Conservation (phyloP, 768 basidiomycete species). For the Pholiota molesta region DNA sequence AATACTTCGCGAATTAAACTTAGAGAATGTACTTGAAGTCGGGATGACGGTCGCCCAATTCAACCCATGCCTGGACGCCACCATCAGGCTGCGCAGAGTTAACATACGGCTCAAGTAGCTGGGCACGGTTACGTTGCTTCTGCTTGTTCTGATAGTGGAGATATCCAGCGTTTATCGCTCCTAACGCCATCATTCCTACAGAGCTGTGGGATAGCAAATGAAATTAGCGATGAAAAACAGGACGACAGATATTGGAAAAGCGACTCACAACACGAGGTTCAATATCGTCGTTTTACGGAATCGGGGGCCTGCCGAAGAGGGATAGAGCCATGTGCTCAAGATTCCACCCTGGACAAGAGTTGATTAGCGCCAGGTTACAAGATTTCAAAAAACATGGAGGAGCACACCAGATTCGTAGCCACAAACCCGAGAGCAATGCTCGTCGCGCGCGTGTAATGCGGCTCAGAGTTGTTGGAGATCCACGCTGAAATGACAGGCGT, state of each 20-base stretch:
- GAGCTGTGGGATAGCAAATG: constrained; percentile 20
- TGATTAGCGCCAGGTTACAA: constrained; percentile 6
- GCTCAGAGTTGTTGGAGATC: constrained; percentile 42
- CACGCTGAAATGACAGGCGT: constrained; percentile 35
- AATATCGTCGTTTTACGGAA: constrained; percentile 40
- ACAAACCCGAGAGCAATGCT: constrained; percentile 38
- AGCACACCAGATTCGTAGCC: constrained; percentile 36
- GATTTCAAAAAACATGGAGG: not conserved
- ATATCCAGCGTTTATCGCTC: constrained; percentile 23
- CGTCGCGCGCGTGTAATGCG: constrained; percentile 37
- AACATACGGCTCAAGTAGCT: constrained; percentile 19
- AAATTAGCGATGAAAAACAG: not conserved
- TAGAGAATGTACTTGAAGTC: constrained; percentile 27
- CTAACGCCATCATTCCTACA: constrained; percentile 25
- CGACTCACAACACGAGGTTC: constrained; percentile 38
- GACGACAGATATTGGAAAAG: not conserved
- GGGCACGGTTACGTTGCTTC: constrained; percentile 29
- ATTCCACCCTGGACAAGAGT: constrained; percentile 38
- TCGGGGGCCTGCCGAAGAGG: constrained; percentile 37
- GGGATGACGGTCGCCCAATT: constrained; percentile 38
- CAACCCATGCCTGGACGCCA: constrained; percentile 34
- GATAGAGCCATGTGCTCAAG: constrained; percentile 42
- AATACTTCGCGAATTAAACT: not conserved
- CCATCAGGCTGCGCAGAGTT: constrained; percentile 25
- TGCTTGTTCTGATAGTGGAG: constrained; percentile 25